A percentile compares a stretch with the other conserved stretches of the same genome.
phyloP scores from a whole-genome alignment of 192 early-diverging fungal species.

The Podila epicladia region DNA sequence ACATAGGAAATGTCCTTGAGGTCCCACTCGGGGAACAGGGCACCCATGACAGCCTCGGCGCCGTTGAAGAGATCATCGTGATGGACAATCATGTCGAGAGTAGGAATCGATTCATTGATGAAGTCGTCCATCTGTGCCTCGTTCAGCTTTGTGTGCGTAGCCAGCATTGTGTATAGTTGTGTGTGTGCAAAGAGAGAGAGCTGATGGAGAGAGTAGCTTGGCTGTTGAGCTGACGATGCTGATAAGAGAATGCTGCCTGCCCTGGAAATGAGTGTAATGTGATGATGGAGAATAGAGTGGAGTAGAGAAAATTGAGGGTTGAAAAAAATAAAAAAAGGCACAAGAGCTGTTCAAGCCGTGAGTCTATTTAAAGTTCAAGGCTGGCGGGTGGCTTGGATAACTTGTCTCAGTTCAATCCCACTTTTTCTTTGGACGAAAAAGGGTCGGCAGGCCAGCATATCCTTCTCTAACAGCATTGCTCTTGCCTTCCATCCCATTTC shows the following conservation, averaged over 20 bases:
- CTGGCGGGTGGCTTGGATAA: too few species aligned
- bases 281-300: neutral
- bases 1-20: slow-evolving; percentile 63
- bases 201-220: neutral
- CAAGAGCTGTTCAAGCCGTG: too few species aligned
- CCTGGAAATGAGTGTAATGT: too few species aligned
- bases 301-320: neutral
- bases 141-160: slow-evolving; percentile 24
- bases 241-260: too few species aligned
- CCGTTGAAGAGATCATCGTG: slow-evolving; percentile 72
- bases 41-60: slow-evolving; percentile 59
- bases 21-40: slow-evolving; percentile 72
- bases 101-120: slow-evolving; percentile 35
- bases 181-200: neutral
- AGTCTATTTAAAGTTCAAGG: too few species aligned
- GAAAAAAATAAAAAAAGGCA: neutral
- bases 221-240: neutral
- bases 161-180: slow-evolving; percentile 21
- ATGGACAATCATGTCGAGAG: slow-evolving; percentile 62
- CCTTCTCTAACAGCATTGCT: too few species aligned
- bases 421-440: too few species aligned
- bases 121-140: slow-evolving; percentile 35
- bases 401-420: too few species aligned
- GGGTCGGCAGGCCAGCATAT: too few species aligned
- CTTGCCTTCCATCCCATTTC: too few species aligned